These are phyloP conservation scores for Claviceps africana DNA, from an alignment of 2,329 filamentous ascomycete species.

Conservation along the genomic window DNA sequence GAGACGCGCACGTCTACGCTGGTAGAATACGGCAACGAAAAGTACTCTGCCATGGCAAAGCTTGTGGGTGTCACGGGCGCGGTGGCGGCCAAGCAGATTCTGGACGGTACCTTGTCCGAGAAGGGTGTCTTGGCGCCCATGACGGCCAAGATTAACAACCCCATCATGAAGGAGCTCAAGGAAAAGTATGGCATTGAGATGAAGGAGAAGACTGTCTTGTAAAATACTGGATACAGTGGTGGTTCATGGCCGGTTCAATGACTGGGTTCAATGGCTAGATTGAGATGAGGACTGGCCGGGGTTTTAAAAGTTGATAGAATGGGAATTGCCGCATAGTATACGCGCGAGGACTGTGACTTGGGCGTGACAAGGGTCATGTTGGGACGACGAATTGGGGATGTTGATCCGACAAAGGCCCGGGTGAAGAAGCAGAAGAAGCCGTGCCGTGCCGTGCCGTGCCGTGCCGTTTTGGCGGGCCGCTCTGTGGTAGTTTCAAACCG, in stretches of 20 bases:
- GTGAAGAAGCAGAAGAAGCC: no score
- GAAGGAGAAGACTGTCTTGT: slow-evolving; percentile 49
- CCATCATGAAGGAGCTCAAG: slow-evolving; percentile 65
- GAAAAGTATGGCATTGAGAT: slow-evolving; percentile 63
- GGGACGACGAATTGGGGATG: no score
- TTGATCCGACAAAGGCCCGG: no score
- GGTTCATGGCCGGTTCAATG: no score
- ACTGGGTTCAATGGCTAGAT: neutral
- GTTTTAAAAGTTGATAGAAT: neutral
- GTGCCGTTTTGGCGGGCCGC: no score
- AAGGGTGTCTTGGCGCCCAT: slow-evolving; percentile 68
- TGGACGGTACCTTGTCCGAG: slow-evolving; percentile 58
- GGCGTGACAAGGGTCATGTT: no score
- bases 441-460: no score
- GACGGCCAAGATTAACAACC: slow-evolving; percentile 54
- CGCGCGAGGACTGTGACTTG: no score
- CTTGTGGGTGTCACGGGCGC: slow-evolving; percentile 57
- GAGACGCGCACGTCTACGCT: slow-evolving; percentile 73
- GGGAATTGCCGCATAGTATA: no score
- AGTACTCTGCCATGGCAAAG: slow-evolving; percentile 75
- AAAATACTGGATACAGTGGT: neutral
- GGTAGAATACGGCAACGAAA: slow-evolving; percentile 63
- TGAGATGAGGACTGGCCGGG: neutral
- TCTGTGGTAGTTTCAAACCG: no score
- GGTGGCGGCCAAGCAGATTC: slow-evolving; percentile 59